phyloP scores from a whole-genome alignment of 2,329 filamentous ascomycete genomes.

The Pseudogymnoascus sp. region DNA sequence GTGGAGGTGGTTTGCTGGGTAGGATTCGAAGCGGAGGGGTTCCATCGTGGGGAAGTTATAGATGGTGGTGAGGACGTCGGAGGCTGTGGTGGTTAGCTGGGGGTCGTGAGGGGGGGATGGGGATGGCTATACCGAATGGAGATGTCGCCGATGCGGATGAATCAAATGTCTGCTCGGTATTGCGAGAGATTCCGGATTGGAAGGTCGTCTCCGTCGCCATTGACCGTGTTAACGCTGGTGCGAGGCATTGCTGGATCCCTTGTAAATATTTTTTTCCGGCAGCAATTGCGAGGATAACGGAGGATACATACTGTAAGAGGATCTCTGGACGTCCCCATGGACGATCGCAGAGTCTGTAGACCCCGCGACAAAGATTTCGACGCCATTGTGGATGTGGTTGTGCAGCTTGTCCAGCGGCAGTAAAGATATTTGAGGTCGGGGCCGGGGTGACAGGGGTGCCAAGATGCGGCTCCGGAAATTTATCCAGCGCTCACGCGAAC shows the following conservation, averaged over 20 bases:
- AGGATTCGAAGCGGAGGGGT: constrained; percentile 67
- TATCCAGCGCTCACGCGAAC: constrained; percentile 14
- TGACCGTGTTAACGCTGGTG: constrained; percentile 33
- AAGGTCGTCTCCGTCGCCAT: constrained; percentile 40
- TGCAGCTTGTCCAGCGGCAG: constrained; percentile 11
- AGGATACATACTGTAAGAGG: constrained; percentile 30
- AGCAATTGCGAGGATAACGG: background rate
- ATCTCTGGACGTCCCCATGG: constrained; percentile 27
- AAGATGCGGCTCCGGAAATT: constrained; percentile 19
- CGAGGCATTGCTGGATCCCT: constrained; percentile 35
- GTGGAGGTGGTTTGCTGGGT: constrained; percentile 73
- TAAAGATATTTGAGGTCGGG: constrained; percentile 16
- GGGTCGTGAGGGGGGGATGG: constrained; percentile 18
- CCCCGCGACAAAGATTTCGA: constrained; percentile 26
- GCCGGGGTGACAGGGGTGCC: background rate
- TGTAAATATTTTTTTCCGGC: constrained; percentile 1
- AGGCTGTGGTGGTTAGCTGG: constrained; percentile 31
- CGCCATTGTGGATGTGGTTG: constrained; percentile 23
- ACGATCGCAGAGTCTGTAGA: constrained; percentile 21
- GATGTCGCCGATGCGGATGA: background rate
- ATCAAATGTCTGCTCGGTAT: background rate
- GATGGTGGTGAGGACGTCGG: constrained; percentile 72
- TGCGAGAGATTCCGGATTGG: constrained; percentile 15
- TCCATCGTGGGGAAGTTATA: constrained; percentile 87
- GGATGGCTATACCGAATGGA: background rate